These are phyloP conservation scores for Saccharum officinarum DNA, from an alignment of 176 grass and related monocot species.

Conservation along the genomic window DNA sequence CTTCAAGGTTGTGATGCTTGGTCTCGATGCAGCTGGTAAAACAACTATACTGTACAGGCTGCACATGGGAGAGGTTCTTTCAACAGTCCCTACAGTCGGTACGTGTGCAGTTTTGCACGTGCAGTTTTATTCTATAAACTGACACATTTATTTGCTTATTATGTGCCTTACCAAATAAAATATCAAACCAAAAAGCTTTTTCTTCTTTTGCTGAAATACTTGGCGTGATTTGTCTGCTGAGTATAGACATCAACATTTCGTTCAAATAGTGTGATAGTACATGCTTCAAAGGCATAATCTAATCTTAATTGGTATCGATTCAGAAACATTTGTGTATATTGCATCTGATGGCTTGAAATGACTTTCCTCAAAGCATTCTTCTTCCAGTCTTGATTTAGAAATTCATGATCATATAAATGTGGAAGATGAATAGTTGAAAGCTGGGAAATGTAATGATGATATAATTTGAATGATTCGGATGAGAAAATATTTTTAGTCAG, in stretches of 20 bases:
- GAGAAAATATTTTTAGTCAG: background rate
- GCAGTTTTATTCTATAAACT: background rate
- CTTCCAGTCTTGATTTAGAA: background rate
- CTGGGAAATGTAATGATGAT: background rate
- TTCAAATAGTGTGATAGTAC: background rate
- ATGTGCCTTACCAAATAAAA: background rate
- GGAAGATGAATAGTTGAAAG: background rate
- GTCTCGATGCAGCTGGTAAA: constrained; percentile 91
- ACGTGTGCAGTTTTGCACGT: background rate
- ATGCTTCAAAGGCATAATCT: background rate
- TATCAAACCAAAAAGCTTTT: background rate
- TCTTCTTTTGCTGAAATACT: background rate
- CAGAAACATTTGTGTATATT: background rate
- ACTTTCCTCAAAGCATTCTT: background rate
- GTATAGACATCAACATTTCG: background rate
- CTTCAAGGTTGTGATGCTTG: constrained; percentile 91
- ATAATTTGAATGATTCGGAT: background rate
- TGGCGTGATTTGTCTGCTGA: background rate
- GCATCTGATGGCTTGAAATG: background rate
- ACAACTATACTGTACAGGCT: constrained; percentile 87
- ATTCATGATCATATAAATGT: background rate
- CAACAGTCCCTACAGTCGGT: constrained; percentile 91
- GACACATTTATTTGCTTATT: background rate
- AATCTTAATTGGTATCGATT: background rate
- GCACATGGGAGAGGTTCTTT: constrained; percentile 91